These are phyloP conservation scores for Epichloe brachyelytri DNA, from an alignment of 2,329 filamentous ascomycete species.

Conservation along the genomic window DNA sequence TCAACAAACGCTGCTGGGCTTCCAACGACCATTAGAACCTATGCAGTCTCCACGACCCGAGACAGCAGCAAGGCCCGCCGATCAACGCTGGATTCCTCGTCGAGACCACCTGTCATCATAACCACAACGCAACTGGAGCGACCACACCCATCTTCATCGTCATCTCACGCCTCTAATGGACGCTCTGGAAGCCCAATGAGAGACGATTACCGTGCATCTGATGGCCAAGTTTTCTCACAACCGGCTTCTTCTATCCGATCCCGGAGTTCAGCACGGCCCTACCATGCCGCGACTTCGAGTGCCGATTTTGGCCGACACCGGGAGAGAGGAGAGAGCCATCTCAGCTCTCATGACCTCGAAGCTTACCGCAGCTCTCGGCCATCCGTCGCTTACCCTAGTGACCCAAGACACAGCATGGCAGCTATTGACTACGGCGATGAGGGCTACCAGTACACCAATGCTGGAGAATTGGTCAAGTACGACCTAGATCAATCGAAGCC, in stretches of 20 bases:
- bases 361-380: slow-evolving; percentile 35
- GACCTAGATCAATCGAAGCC: slow-evolving; percentile 42
- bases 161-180: slow-evolving; percentile 24
- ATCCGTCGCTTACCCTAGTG: slow-evolving; percentile 30
- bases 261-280: slow-evolving; percentile 33
- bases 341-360: slow-evolving; percentile 27
- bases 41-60: slow-evolving; percentile 36
- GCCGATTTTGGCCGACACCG: slow-evolving; percentile 38
- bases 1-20: slow-evolving; percentile 21
- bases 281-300: slow-evolving; percentile 35
- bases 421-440: slow-evolving; percentile 43
- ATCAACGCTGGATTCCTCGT: slow-evolving; percentile 36
- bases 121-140: slow-evolving; percentile 37
- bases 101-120: slow-evolving; percentile 42
- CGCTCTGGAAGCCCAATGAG: slow-evolving; percentile 33
- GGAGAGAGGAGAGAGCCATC: slow-evolving; percentile 34
- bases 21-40: slow-evolving; percentile 39
- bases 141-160: slow-evolving; percentile 24
- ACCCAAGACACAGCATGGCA: slow-evolving; percentile 29
- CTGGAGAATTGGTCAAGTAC: slow-evolving; percentile 47
- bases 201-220: slow-evolving; percentile 39
- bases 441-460: slow-evolving; percentile 51
- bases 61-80: slow-evolving; percentile 36
- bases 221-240: slow-evolving; percentile 39
- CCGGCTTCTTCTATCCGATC: slow-evolving; percentile 45